These are phyloP conservation scores for Pogostemon cablin DNA, from an alignment of 257 asterid genomes.

Conservation along the genomic window DNA sequence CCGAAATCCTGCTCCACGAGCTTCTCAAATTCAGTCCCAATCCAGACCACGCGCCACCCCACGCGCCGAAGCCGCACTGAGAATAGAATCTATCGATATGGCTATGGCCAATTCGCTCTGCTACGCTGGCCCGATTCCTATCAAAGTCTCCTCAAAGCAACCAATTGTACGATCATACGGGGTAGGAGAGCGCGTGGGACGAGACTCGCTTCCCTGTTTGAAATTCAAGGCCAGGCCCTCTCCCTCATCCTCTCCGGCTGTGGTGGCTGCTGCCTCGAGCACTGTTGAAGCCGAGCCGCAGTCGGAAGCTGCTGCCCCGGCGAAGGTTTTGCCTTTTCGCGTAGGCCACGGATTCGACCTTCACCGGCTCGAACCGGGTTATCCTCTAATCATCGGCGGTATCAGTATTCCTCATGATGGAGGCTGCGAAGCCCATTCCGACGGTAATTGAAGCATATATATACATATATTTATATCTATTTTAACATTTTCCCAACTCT, in stretches of 20 bases:
- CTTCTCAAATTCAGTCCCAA: background rate
- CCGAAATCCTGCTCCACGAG: conserved; percentile 28
- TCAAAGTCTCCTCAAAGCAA: conserved; percentile 36
- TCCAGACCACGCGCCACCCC: conserved; percentile 36
- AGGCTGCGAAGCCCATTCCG: conserved; percentile 97
- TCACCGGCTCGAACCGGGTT: conserved; percentile 88
- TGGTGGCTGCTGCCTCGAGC: conserved; percentile 40
- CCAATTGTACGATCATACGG: conserved; percentile 21
- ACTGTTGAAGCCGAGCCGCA: conserved; percentile 54
- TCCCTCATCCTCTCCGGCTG: conserved; percentile 24
- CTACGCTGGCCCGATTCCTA: conserved; percentile 30
- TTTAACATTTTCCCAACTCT: background rate
- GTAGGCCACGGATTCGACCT: conserved; percentile 96
- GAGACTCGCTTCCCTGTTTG: conserved; percentile 29
- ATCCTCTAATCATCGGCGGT: conserved; percentile 87
- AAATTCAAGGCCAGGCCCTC: conserved; percentile 37
- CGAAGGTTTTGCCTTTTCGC: conserved; percentile 75
- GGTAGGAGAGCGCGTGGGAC: conserved; percentile 28
- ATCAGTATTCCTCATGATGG: conserved; percentile 75
- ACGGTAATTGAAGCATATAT: conserved; percentile 46
- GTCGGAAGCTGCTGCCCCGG: conserved; percentile 29
- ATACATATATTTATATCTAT: background rate
- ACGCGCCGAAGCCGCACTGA: conserved; percentile 21
- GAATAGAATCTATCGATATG: conserved; percentile 21
- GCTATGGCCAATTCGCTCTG: conserved; percentile 44